Percentiles rank a stretch among this genome's conserved stretches.
Evolutionary conservation across 2,329 filamentous ascomycete species (phyloP).

Genomic region (Stagonosporopsis vannaccii): DNA sequence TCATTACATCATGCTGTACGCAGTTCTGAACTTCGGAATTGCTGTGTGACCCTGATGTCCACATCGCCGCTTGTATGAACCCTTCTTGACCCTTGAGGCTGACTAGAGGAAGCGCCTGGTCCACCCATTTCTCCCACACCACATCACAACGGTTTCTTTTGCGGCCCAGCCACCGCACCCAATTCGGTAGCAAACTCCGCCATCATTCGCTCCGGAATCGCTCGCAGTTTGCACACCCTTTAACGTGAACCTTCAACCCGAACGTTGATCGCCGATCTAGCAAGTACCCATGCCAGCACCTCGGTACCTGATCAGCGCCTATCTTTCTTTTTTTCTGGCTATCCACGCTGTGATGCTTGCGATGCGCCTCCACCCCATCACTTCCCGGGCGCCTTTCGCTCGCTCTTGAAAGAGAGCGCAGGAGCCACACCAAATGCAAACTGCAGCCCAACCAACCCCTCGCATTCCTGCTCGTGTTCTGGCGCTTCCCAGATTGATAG

Average conservation of each 20-base stretch:
- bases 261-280: conserved; percentile 13
- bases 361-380: not conserved
- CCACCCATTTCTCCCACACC: conserved; percentile 8
- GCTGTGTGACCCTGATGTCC: conserved; percentile 7
- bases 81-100: conserved; percentile 11
- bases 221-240: not conserved
- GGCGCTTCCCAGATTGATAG: conserved; percentile 13
- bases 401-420: not conserved
- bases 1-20: not conserved
- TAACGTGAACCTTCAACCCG: not conserved
- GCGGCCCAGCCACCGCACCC: conserved; percentile 1
- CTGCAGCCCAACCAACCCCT: conserved; percentile 5
- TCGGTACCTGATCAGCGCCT: conserved; percentile 15
- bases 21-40: not conserved
- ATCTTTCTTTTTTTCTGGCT: not conserved
- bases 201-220: conserved; percentile 1
- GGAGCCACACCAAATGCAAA: conserved; percentile 1
- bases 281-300: not conserved
- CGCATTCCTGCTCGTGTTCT: conserved; percentile 14
- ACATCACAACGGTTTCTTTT: conserved; percentile 12
- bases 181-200: not conserved
- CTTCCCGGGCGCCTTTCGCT: not conserved
- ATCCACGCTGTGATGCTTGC: not conserved
- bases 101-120: conserved; percentile 1
- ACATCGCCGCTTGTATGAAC: not conserved